Base-by-base conservation (phyloP, 192 early-diverging fungal genomes). In the Haplosporangium gracile region DNA sequence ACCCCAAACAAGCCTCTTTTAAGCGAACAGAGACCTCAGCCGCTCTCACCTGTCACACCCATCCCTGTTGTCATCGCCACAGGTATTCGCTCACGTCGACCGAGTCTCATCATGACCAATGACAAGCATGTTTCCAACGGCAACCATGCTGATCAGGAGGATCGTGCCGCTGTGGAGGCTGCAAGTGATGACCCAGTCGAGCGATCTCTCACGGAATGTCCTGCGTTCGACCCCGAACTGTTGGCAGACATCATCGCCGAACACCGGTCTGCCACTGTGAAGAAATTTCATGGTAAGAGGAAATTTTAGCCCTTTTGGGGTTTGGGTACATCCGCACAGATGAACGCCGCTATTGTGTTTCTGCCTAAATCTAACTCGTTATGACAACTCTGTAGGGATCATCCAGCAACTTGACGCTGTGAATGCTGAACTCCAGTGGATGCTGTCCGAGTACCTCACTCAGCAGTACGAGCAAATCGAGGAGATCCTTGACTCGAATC, bases 361-460 rank as follows among this genome's bases (percentile, higher is more conserved):
- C 29, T 29, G 10, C 5, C 11, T 32, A 15, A 15, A 26, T 65
- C n/a, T 26, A 26, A 57, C 55, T 55, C 5, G 11, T 53, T 18
- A 60, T 32, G 7, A 47, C 26, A 63, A 38, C 32, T 5, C 38
- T 3, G 8, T 71, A 83, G 82, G 18, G 22, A 78, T 83, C 49
- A 39, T 65, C 4, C 47, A 45, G 40, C 26, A 40, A 4, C 77
- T 83, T 26, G 82, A 83, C 45, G 74, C n/a, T 24, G 26, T 83
- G 63, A 78, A 78, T 49, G 77, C 77, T 5, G 82, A 83, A 24
- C 39, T 78, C 16, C 82, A 83, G 42, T 83, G 39, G 72, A 74
- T 83, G 39, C 47, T 78, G 34, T 83, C 76, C 16, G 82, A 83
- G 45, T 83, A 57, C 32, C 51, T 83, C 47, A 75, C 72, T 11